Base-by-base conservation (phyloP, 441 rosid genomes). In the Daphne laureola region DNA sequence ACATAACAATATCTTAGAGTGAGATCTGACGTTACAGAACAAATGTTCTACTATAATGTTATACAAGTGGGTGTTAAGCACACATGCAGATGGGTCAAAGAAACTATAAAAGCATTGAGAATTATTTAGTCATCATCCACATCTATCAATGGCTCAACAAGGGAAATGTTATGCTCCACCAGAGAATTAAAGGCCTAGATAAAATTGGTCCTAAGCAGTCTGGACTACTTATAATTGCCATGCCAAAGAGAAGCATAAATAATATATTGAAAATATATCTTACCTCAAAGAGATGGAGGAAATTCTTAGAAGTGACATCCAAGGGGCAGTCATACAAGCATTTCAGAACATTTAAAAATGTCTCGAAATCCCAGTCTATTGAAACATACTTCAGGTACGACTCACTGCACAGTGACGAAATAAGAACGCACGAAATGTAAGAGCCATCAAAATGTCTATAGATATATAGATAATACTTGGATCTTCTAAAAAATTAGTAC, bases 251-350 rank as follows among this genome's bases (percentile, higher is more conserved):
- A 3, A 41, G 35, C 14, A 45, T 4, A 16, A 49, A 50, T 43
- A 25, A 27, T 51, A 16, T 26, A 44, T 21, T 14, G 12, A 53
- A 40, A 41, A 18, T 42, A 61, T 47, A 18, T 41, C 58, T 70
- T 62, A 82, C 97, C 82, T 84, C 83, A 43, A 79, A 76, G 50
- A 84, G 77, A 51, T 80, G 49, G 49, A 90, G 73, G 71, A 86
- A 78, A 65, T 66, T 84, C 56, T 25, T 61, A 18, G 78, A 69
- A 31, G 78, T 73, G 54, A 80, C 47, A 63, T 78, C 72, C 43
- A 81, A 54, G 14, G 63, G 61, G 35, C 57, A 72, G 63, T 76
- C 80, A 72, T 73, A 78, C 14, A 84, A 54, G 73, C 59, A 79
- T 68, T 46, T 82, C 49, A 86, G 58, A 62, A 82, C 66, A 59